A percentile compares a stretch with the other conserved stretches of the same genome.
phyloP scores from a whole-genome alignment of 768 basidiomycete species.

The Leucocoprinus leucothites region DNA sequence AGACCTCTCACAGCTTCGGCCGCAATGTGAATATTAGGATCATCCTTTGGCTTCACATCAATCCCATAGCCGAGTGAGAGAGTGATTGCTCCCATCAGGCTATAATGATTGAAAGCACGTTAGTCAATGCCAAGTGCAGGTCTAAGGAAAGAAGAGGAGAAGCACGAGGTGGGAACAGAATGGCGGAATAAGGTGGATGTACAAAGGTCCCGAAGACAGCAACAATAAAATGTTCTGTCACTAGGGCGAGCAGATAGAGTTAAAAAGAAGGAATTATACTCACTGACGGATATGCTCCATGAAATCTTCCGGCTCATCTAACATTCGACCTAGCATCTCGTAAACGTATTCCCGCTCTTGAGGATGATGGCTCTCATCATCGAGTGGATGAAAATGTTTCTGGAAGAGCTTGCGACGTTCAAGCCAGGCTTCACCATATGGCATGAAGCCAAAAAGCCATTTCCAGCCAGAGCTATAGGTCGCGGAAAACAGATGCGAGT shows the following conservation, averaged over 20 bases:
- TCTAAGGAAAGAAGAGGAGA: neutral
- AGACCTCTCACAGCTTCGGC: conserved; percentile 26
- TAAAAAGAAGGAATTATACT: conserved; percentile 15
- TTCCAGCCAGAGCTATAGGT: conserved; percentile 13
- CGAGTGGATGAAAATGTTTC: conserved; percentile 43
- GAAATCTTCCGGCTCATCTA: conserved; percentile 37
- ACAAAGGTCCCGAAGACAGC: neutral
- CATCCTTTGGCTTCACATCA: conserved; percentile 25
- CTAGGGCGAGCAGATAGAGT: neutral
- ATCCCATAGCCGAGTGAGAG: conserved; percentile 33
- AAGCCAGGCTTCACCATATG: conserved; percentile 17
- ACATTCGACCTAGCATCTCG: conserved; percentile 37
- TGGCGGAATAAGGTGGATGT: neutral
- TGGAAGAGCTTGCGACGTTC: conserved; percentile 33
- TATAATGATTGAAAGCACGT: conserved; percentile 22
- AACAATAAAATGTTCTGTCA: too few species aligned
- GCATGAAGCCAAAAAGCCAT: conserved; percentile 19
- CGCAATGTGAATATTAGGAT: conserved; percentile 30
- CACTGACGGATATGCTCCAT: conserved; percentile 45
- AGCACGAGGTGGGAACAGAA: neutral
- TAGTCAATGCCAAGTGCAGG: neutral
- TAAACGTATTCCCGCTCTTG: conserved; percentile 41
- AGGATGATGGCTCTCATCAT: conserved; percentile 38
- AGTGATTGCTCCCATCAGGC: conserved; percentile 32
- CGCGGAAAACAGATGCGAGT: neutral